Percentiles rank a stretch among this genome's conserved stretches.
Evolutionary conservation across 345 rosid species (phyloP).

Genomic region (Passiflora organensis): DNA sequence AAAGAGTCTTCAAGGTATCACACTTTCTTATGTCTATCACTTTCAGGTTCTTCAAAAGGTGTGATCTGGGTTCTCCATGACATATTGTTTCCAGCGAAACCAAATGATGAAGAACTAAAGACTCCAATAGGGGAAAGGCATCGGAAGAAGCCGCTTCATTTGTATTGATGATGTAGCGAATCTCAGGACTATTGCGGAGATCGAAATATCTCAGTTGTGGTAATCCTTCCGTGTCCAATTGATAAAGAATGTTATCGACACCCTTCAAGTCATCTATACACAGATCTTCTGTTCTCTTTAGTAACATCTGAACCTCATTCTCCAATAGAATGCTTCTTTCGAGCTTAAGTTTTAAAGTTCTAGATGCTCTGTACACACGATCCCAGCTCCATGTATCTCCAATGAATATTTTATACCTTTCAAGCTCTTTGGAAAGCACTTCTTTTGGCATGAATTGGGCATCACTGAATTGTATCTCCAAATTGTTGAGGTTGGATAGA

Average conservation of each 20-base stretch:
- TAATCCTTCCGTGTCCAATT: conserved; percentile 12
- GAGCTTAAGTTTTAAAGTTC: conserved; percentile 5
- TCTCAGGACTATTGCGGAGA: neutral
- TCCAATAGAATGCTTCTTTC: neutral
- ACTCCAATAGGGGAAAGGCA: conserved; percentile 12
- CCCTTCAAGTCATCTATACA: conserved; percentile 5
- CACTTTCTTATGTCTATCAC: conserved; percentile 6
- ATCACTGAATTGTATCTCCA: conserved; percentile 4
- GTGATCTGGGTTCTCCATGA: neutral
- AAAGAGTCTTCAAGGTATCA: conserved; percentile 5
- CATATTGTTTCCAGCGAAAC: conserved; percentile 11
- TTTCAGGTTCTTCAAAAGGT: conserved; percentile 16
- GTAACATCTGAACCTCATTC: neutral
- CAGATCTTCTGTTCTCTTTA: conserved; percentile 8
- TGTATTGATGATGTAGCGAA: neutral
- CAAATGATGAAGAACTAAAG: conserved; percentile 5
- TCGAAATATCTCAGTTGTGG: conserved; percentile 5
- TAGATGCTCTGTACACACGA: neutral
- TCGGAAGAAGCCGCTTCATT: neutral
- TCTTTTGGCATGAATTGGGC: conserved; percentile 6
- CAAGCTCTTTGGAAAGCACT: neutral
- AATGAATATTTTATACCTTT: conserved; percentile 11
- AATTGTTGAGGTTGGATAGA: conserved; percentile 4
- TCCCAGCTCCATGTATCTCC: conserved; percentile 10
- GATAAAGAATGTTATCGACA: neutral